These are phyloP conservation scores for Drechmeria coniospora DNA, from an alignment of 2,329 filamentous ascomycete genomes.

Conservation along the genomic window DNA sequence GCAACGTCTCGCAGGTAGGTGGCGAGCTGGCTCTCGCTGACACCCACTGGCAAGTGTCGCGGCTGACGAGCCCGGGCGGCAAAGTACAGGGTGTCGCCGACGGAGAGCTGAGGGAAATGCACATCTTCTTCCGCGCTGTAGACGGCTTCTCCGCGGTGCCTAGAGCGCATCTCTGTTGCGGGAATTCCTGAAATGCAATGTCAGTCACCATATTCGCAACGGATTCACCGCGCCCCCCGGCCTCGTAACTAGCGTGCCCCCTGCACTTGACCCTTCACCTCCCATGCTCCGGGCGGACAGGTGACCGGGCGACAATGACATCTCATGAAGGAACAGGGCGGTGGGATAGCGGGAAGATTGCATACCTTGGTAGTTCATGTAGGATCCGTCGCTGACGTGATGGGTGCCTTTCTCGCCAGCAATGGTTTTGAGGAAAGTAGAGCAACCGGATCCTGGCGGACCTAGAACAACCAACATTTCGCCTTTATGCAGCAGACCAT, in stretches of 20 bases:
- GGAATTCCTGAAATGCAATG: slow-evolving; percentile 37
- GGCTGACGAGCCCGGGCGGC: slow-evolving; percentile 58
- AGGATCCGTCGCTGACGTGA: slow-evolving; percentile 49
- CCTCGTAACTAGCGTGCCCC: too few species aligned
- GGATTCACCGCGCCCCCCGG: neutral
- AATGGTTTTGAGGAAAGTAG: slow-evolving; percentile 74
- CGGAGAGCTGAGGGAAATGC: slow-evolving; percentile 61
- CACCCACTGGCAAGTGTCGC: slow-evolving; percentile 40
- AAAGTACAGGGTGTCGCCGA: slow-evolving; percentile 66
- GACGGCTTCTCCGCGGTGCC: slow-evolving; percentile 71
- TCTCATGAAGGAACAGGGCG: slow-evolving; percentile 1
- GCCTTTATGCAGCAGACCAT: slow-evolving; percentile 52
- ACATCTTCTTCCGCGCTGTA: slow-evolving; percentile 76
- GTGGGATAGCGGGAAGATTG: too few species aligned
- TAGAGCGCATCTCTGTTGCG: slow-evolving; percentile 58
- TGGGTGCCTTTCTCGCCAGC: slow-evolving; percentile 75
- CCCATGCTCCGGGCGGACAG: slow-evolving; percentile 1
- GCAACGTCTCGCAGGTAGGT: slow-evolving; percentile 53
- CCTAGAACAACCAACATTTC: slow-evolving; percentile 65
- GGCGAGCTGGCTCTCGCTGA: slow-evolving; percentile 37
- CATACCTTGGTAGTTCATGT: slow-evolving; percentile 67
- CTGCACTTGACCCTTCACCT: too few species aligned
- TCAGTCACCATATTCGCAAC: slow-evolving; percentile 7
- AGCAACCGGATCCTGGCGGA: slow-evolving; percentile 59
- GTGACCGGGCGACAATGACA: slow-evolving; percentile 1